Evolutionary conservation across 768 basidiomycete species (phyloP).

Genomic region (Lentinus brumalis): DNA sequence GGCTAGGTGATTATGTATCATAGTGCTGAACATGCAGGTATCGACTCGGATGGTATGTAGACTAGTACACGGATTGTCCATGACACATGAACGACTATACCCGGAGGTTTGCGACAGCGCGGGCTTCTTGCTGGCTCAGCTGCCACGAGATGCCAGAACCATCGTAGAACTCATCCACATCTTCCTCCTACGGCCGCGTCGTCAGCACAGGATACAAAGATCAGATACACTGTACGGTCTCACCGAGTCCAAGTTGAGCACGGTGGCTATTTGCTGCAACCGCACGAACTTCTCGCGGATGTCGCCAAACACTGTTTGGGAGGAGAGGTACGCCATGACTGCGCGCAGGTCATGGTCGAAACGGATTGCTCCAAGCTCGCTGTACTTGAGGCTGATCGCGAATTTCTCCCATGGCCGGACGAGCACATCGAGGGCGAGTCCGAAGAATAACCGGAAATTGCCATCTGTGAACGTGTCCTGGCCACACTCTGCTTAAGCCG

Average conservation of each 20-base stretch:
- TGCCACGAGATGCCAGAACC: constrained; percentile 92
- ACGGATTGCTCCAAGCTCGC: constrained; percentile 95
- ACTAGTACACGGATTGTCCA: constrained; percentile 5
- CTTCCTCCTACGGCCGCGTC: constrained; percentile 69
- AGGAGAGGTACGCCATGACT: constrained; percentile 78
- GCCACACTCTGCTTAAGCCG: neutral
- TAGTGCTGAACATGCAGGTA: neutral
- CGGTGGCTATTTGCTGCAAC: constrained; percentile 89
- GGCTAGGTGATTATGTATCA: constrained; percentile 40
- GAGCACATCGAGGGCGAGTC: constrained; percentile 81
- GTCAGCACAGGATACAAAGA: constrained; percentile 6
- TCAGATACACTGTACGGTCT: constrained; percentile 25
- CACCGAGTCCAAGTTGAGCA: constrained; percentile 86
- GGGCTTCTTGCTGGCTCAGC: constrained; percentile 75
- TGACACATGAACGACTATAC: constrained; percentile 20
- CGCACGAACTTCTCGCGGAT: constrained; percentile 90
- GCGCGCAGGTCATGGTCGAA: constrained; percentile 92
- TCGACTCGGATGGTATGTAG: constrained; percentile 2
- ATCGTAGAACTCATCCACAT: constrained; percentile 92
- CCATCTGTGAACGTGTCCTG: constrained; percentile 86
- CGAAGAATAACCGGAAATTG: constrained; percentile 87
- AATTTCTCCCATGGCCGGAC: constrained; percentile 97
- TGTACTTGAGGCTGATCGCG: constrained; percentile 76
- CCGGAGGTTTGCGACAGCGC: constrained; percentile 64
- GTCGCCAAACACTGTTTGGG: constrained; percentile 89